phyloP scores from a whole-genome alignment of 208 protist genomes.

The Novymonas esmeraldas region DNA sequence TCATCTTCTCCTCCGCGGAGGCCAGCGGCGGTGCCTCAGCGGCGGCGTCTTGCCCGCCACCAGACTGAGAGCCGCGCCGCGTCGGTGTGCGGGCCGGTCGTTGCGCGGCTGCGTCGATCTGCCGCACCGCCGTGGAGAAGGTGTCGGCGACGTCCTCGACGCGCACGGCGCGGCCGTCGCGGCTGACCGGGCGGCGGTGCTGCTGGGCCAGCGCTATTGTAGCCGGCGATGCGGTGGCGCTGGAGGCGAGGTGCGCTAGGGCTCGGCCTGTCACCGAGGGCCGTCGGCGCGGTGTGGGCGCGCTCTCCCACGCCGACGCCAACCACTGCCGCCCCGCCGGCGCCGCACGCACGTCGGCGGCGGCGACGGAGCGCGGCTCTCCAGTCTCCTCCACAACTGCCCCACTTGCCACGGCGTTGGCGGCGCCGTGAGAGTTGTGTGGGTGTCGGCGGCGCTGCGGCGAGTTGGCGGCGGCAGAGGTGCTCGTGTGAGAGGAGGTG shows the following conservation, averaged over 20 bases:
- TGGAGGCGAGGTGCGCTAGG: neutral
- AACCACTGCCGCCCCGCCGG: neutral
- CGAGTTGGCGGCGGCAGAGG: neutral
- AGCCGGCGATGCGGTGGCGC: neutral
- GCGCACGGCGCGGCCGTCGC: neutral
- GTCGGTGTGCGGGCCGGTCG: constrained; percentile 4
- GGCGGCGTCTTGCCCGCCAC: neutral
- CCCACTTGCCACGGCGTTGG: too few species aligned
- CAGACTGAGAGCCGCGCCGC: neutral
- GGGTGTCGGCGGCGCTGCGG: too few species aligned
- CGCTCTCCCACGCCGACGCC: neutral
- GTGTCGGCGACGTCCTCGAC: constrained; percentile 1
- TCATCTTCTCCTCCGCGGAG: constrained; percentile 14
- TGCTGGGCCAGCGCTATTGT: neutral
- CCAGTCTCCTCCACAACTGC: too few species aligned
- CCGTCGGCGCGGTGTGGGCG: neutral
- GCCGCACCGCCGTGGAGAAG: constrained; percentile 21
- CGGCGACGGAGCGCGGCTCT: too few species aligned
- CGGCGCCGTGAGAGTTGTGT: too few species aligned
- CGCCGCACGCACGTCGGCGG: too few species aligned
- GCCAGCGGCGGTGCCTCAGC: neutral
- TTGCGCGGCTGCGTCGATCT: constrained; percentile 23
- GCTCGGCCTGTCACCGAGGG: neutral
- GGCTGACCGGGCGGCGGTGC: neutral
- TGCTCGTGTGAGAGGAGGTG: neutral